Base-by-base conservation (phyloP, 495 filamentous ascomycete genomes). In the Stereocaulon alpinum region DNA sequence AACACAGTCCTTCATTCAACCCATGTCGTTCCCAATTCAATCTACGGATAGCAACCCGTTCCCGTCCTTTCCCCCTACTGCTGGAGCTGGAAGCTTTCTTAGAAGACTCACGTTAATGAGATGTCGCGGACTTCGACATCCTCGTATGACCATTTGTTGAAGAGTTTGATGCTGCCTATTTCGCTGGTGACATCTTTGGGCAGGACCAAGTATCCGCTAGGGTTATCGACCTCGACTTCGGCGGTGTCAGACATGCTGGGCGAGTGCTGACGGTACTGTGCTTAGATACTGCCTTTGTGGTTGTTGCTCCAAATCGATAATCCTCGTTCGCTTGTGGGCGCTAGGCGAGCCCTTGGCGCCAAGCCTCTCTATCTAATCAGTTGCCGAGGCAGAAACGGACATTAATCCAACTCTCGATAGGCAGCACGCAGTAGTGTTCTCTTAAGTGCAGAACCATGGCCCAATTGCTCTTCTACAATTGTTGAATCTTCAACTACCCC, bases 101-200 rank as follows among this genome's bases (percentile, higher is more conserved):
- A 40, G 18, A 24, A 50, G 61, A 76, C 92, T 84, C 91, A 98
- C 93, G 93, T 96, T 80, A 99, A 83, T 63, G 94, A 97, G 78
- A 99, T 97, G 72, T 99, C 93, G 68, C 93, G 83, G 74, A 97
- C 93, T 81, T 99, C 93, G 68, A 99, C 94, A 84, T 97, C 92
- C 75, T 96, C 94, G 78, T 97, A 99, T 77, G 83, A 91, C 84
- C 86, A 90, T 71, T 88, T 88, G 80, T 86, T 95, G 87, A 99
- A 99, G 64, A 99, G 87, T 86, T 95, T 96, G 73, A 94, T 81
- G 78, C 79, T 86, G 72, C 92, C 93, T 79, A 93, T 84, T 77
- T 96, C 89, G 63, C 84, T 80, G 64, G 81, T 78, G 68, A 95
- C 89, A 62, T 97, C 94, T 84, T 95, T 97, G 73, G 93, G 93